Evolutionary conservation across 805 yeast species (phyloP).

Genomic region (Clavispora santaluciae): DNA sequence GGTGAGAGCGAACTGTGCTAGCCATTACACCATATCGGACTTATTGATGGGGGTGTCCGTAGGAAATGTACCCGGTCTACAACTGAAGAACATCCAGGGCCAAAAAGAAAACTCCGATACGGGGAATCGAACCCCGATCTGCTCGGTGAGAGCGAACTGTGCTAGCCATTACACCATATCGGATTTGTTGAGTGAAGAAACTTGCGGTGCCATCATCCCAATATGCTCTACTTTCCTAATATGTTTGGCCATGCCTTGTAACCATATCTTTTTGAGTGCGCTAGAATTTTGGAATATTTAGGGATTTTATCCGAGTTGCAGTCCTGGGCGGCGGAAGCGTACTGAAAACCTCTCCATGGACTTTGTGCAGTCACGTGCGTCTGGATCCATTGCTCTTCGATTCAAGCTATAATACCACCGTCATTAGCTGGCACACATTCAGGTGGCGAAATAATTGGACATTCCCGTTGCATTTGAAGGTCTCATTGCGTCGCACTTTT

Average conservation of each 20-base stretch:
- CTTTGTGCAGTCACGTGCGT: not conserved
- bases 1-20: constrained; percentile 19
- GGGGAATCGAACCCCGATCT: constrained; percentile 20
- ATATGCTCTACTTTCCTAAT: too few relatives aligned
- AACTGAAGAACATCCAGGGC: too few relatives aligned
- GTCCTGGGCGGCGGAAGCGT: too few relatives aligned
- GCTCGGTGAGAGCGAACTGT: constrained; percentile 20
- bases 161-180: constrained; percentile 18
- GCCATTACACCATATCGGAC: constrained; percentile 17
- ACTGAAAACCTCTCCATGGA: too few relatives aligned
- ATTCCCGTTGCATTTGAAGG: too few relatives aligned
- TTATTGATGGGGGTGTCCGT: not conserved
- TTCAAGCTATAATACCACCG: not conserved
- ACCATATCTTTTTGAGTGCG: too few relatives aligned
- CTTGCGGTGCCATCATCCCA: too few relatives aligned
- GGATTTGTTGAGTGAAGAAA: constrained; percentile 4
- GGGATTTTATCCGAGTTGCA: too few relatives aligned
- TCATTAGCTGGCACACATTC: not conserved
- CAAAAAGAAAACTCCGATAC: constrained; percentile 13
- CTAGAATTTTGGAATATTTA: too few relatives aligned
- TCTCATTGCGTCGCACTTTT: not conserved
- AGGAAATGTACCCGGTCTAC: not conserved
- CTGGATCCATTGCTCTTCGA: not conserved
- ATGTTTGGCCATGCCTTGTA: too few relatives aligned
- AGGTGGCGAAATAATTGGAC: too few relatives aligned